Conservation (phyloP, 163 green algal species). For the Chloromonas sp. region DNA sequence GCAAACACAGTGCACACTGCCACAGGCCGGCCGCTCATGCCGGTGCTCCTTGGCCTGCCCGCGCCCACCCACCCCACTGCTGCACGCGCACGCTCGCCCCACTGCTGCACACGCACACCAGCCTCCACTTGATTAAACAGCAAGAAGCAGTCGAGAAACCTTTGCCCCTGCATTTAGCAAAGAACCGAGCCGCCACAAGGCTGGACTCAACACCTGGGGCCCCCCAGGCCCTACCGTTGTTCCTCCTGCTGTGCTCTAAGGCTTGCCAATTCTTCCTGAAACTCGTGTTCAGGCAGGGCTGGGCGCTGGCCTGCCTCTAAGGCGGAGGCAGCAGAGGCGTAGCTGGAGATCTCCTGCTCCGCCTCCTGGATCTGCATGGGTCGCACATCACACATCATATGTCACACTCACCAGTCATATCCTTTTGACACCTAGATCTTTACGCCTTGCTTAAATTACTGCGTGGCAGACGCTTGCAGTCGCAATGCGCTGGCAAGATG, state of each 20-base stretch:
- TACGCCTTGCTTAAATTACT: neutral
- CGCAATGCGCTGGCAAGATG: neutral
- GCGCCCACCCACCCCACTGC: neutral
- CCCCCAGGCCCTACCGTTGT: neutral
- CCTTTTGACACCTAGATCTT: neutral
- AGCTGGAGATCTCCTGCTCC: constrained; percentile 47
- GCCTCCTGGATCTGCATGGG: constrained; percentile 34
- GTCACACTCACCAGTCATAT: neutral
- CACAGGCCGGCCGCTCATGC: too few relatives aligned
- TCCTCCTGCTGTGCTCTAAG: constrained; percentile 2
- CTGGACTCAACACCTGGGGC: neutral
- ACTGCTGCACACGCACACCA: neutral
- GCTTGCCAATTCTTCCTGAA: constrained; percentile 23
- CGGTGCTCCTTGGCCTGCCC: too few relatives aligned
- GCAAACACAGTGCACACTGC: too few relatives aligned
- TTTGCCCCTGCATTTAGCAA: too few relatives aligned
- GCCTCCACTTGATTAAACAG: too few relatives aligned
- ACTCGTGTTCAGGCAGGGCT: constrained; percentile 23
- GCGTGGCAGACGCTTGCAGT: neutral
- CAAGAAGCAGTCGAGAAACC: too few relatives aligned
- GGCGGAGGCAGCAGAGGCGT: constrained; percentile 32
- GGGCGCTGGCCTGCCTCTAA: constrained; percentile 42
- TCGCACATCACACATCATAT: neutral
- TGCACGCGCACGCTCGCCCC: too few relatives aligned
- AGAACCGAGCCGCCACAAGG: neutral